A percentile compares a stretch with the other conserved stretches of the same genome.
Evolutionary conservation across 352 stramenopile genomes (phyloP).

Genomic region (Phytophthora tentaculata): DNA sequence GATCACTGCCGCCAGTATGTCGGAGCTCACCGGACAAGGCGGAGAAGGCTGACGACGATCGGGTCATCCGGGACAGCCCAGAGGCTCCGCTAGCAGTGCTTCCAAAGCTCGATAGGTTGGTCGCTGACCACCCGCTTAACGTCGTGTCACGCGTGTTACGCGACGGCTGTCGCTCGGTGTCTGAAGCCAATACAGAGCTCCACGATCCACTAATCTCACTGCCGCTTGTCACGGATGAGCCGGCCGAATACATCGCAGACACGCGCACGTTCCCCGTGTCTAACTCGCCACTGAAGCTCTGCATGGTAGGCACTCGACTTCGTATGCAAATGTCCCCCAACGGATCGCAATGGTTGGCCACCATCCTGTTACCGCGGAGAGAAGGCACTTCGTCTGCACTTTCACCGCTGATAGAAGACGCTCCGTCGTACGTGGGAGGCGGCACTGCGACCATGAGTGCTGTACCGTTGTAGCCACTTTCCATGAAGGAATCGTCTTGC

Average conservation of each 20-base stretch:
- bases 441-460: conserved; percentile 33
- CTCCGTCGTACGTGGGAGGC: conserved; percentile 20
- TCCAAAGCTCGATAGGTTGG: conserved; percentile 48
- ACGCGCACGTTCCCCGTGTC: conserved; percentile 28
- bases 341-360: conserved; percentile 13
- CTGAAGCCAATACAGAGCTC: conserved; percentile 79
- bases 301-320: conserved; percentile 22
- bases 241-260: conserved; percentile 41
- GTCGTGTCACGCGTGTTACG: conserved; percentile 76
- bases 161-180: conserved; percentile 49
- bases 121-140: conserved; percentile 61
- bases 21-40: conserved; percentile 18
- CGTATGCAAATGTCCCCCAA: conserved; percentile 21
- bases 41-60: conserved; percentile 27
- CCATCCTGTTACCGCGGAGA: conserved; percentile 21
- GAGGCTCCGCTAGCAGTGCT: conserved; percentile 32
- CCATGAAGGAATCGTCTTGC: conserved; percentile 45
- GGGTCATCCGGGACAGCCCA: conserved; percentile 18
- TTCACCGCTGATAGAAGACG: conserved; percentile 30
- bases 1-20: conserved; percentile 19
- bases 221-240: conserved; percentile 56
- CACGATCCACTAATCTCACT: conserved; percentile 65
- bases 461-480: conserved; percentile 33
- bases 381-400: conserved; percentile 35
- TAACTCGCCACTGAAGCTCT: conserved; percentile 24